Conservation (phyloP, 176 grass and related monocot species). For the Oryza glumipatula region DNA sequence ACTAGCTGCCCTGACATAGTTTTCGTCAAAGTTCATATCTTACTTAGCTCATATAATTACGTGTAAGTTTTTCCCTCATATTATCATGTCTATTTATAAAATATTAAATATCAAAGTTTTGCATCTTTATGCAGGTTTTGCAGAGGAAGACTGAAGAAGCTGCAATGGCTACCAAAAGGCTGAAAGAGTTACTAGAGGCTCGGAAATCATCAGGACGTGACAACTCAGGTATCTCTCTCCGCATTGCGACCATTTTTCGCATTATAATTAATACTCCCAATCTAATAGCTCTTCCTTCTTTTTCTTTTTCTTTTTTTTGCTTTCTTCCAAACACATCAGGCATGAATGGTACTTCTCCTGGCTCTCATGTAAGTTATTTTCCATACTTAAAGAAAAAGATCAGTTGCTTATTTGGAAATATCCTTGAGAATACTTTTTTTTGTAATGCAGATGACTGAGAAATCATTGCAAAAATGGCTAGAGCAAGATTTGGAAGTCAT, state of each 20-base stretch:
- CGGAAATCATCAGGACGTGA: conserved; percentile 84
- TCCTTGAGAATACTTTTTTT: conserved; percentile 36
- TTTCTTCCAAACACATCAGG: conserved; percentile 51
- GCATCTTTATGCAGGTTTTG: conserved; percentile 65
- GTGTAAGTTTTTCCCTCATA: conserved; percentile 2
- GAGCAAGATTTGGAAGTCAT: conserved; percentile 99
- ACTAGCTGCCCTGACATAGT: neutral
- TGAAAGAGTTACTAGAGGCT: conserved; percentile 98
- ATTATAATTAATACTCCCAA: conserved; percentile 33
- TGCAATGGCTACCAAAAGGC: conserved; percentile 94
- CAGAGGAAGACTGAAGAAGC: conserved; percentile 99
- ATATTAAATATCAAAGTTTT: conserved; percentile 19
- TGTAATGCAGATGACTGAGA: conserved; percentile 78
- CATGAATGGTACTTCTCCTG: conserved; percentile 70
- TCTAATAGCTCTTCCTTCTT: conserved; percentile 41
- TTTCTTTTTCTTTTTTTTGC: neutral
- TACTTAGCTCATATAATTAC: neutral
- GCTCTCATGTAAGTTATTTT: conserved; percentile 73
- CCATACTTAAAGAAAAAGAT: conserved; percentile 20
- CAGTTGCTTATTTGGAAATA: conserved; percentile 33
- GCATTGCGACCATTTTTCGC: conserved; percentile 5
- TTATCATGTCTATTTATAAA: conserved; percentile 23
- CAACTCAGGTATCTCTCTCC: conserved; percentile 59
- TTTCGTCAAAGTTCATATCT: neutral
- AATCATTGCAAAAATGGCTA: conserved; percentile 86